Evolutionary conservation across 768 basidiomycete genomes (phyloP).

Genomic region (Pholiota molesta): DNA sequence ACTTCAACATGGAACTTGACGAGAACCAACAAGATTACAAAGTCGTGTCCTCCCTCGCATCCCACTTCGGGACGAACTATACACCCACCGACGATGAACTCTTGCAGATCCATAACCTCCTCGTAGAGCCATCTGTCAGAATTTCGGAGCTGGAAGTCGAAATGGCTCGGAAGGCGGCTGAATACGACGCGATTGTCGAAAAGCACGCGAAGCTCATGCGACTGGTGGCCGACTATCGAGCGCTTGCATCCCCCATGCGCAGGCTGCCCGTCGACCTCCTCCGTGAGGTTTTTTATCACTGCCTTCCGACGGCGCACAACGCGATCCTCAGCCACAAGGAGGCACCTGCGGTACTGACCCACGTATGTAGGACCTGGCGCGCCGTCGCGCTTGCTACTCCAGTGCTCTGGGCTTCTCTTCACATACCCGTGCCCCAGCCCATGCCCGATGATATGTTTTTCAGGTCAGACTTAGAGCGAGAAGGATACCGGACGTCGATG

Average conservation of each 20-base stretch:
- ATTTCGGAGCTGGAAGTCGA: background rate
- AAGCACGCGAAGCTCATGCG: background rate
- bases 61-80: too few relatives aligned
- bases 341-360: too few relatives aligned
- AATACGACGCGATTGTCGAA: background rate
- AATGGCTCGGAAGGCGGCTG: background rate
- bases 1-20: background rate
- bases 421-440: conserved; percentile 15
- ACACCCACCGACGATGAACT: conserved; percentile 9
- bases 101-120: background rate
- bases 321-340: too few relatives aligned
- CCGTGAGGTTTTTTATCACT: too few relatives aligned
- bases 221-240: background rate
- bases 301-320: too few relatives aligned
- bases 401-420: too few relatives aligned
- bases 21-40: background rate
- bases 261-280: too few relatives aligned
- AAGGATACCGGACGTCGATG: background rate
- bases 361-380: too few relatives aligned
- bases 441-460: background rate
- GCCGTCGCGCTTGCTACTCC: too few relatives aligned
- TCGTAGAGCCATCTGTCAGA: background rate
- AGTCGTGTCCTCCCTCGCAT: background rate
- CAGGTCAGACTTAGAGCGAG: too few relatives aligned
- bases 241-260: too few relatives aligned